Evolutionary conservation across 345 rosid genomes (phyloP), one percentile per base, ranked within the genome.

Genomic region (Toxicodendron radicans): DNA sequence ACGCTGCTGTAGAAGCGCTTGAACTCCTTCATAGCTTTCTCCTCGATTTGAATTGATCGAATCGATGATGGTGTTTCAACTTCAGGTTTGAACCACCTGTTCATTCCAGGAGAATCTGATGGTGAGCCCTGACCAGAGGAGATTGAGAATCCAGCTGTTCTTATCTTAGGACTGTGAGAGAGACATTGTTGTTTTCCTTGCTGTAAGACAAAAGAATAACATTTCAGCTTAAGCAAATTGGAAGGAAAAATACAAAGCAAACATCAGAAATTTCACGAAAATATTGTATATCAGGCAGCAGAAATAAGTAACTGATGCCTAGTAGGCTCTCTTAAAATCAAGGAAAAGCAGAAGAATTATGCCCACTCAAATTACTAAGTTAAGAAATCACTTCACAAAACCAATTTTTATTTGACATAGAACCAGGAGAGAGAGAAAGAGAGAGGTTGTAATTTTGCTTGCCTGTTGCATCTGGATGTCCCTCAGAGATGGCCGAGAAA

Each of bases 391-490:
- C 41, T 68, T 59, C 5, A 51, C 6, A 48, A 20, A n/a, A 11
- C 13, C 41, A 23, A 9, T 4, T 53, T 20, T 20, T 43, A 51
- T 20, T 30, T 8, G 32, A 52, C 10, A 23, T 2, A 13, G 8
- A 41, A 24, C 10, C 13, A 45, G 33, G 33, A 35, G 46, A 27
- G 53, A 53, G 23, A n/a, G 53, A 48, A 3, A 59, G 72, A 58
- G 27, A 38, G 73, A 13, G 43, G 8, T 38, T 30, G 61, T 18
- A 3, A 21, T 33, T n/a, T 60, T 38, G 56, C 66, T 32, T 63
- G 88, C 99, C 94, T 95, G 94, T 79, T 90, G 98, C 89, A 89
- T 84, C 84, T 95, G 99, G 77, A 95, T 95, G 79, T 91, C 92
- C 86, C 94, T 87, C 17, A 95, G 93, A 72, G 98, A 95, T 35